These are phyloP conservation scores for Aspergillus kassunensis DNA, from an alignment of 495 filamentous ascomycete genomes.

Conservation along the genomic window DNA sequence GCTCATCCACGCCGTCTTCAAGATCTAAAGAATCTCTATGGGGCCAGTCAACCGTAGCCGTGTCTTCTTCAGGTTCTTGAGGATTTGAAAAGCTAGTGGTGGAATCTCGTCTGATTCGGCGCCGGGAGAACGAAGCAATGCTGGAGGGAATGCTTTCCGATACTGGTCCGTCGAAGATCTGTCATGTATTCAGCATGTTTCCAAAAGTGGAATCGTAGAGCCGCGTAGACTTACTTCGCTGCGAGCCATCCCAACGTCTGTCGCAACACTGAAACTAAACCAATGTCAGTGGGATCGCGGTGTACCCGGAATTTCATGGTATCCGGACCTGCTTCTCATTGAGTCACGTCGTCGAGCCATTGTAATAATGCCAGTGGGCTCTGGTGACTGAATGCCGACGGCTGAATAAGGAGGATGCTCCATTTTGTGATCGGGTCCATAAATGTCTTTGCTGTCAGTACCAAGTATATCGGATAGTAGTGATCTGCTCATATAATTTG, in stretches of 20 bases:
- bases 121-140: conserved; percentile 80
- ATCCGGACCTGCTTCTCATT: conserved; percentile 65
- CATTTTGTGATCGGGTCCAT: conserved; percentile 12
- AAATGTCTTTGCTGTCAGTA: neutral
- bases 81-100: conserved; percentile 88
- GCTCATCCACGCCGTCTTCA: conserved; percentile 53
- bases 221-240: conserved; percentile 62
- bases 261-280: conserved; percentile 70
- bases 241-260: conserved; percentile 98
- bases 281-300: conserved; percentile 19
- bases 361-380: conserved; percentile 23
- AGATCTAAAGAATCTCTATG: conserved; percentile 50
- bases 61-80: conserved; percentile 55
- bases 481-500: too few species aligned
- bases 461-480: too few species aligned
- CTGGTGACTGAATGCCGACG: conserved; percentile 18
- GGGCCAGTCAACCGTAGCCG: conserved; percentile 45
- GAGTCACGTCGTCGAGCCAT: conserved; percentile 54
- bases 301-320: neutral
- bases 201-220: neutral
- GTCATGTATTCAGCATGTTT: too few species aligned
- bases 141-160: conserved; percentile 94
- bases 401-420: conserved; percentile 24
- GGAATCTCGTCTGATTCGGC: conserved; percentile 69
- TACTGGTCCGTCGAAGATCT: conserved; percentile 91